Evolutionary conservation across 2,329 filamentous ascomycete genomes (phyloP).

Genomic region (Conoideocrella luteorostrata): DNA sequence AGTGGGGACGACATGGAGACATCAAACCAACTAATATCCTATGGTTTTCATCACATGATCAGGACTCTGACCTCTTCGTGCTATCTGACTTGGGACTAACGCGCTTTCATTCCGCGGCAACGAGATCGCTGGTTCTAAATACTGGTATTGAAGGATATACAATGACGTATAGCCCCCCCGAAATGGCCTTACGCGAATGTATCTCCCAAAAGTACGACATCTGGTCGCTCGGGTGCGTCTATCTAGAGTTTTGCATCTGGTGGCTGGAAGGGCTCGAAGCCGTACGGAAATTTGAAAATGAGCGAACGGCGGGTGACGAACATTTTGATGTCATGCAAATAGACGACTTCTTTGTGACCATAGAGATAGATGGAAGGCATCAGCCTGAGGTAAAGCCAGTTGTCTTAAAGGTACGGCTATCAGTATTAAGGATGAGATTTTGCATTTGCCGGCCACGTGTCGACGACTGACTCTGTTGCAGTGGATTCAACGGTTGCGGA

Average conservation of each 20-base stretch:
- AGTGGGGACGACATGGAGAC: background rate
- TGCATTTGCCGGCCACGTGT: background rate
- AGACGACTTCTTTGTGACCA: background rate
- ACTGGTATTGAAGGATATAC: background rate
- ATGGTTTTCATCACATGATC: background rate
- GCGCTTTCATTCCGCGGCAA: background rate
- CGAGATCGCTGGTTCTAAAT: background rate
- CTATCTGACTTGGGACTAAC: background rate
- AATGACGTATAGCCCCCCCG: background rate
- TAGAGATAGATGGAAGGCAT: background rate
- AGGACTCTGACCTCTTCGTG: background rate
- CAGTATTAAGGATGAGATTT: background rate
- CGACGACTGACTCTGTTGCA: background rate
- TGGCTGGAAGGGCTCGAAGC: background rate
- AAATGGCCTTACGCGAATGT: background rate
- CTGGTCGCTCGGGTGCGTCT: background rate
- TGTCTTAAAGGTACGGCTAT: background rate
- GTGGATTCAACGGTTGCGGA: background rate
- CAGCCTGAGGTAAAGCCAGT: background rate
- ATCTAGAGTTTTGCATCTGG: background rate
- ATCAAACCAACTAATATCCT: background rate
- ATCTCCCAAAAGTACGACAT: background rate
- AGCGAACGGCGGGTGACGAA: background rate
- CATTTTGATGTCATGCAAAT: background rate
- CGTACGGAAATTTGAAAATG: background rate